Conservation (phyloP, 352 stramenopile species). For the Peronospora destructor region DNA sequence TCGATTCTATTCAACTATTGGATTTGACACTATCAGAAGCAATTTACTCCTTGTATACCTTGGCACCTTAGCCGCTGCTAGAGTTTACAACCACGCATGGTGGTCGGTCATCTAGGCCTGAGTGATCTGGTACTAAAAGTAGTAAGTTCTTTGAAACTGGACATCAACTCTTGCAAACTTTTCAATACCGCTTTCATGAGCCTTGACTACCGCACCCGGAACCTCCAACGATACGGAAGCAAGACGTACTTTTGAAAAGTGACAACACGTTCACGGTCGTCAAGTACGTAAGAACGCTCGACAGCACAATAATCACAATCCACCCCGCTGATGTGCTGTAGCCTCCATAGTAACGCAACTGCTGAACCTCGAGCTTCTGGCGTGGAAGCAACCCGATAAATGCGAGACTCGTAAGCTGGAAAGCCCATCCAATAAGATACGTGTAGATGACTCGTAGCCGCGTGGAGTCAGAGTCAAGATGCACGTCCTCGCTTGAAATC, state of each 20-base stretch:
- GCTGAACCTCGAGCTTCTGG: constrained; percentile 61
- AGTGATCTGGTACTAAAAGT: background rate
- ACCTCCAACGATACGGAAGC: constrained; percentile 54
- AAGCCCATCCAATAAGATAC: constrained; percentile 40
- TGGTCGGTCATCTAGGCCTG: background rate
- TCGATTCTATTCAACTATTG: no score
- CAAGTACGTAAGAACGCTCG: constrained; percentile 36
- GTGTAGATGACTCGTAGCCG: constrained; percentile 42
- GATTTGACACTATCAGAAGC: no score
- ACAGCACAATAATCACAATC: constrained; percentile 32
- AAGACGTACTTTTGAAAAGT: constrained; percentile 49
- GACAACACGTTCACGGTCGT: constrained; percentile 38
- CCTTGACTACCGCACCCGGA: constrained; percentile 33
- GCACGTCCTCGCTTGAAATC: constrained; percentile 24
- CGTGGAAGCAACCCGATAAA: constrained; percentile 42
- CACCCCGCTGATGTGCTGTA: constrained; percentile 39
- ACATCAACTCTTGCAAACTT: background rate
- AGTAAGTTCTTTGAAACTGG: background rate
- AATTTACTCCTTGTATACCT: no score
- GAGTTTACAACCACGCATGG: no score
- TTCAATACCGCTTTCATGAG: background rate
- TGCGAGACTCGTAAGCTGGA: constrained; percentile 41
- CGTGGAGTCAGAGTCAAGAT: constrained; percentile 23
- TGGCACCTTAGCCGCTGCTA: no score
- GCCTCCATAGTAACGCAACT: constrained; percentile 53